Base-by-base conservation (phyloP, 1,284 basidiomycete genomes). In the Ustilago lituana region DNA sequence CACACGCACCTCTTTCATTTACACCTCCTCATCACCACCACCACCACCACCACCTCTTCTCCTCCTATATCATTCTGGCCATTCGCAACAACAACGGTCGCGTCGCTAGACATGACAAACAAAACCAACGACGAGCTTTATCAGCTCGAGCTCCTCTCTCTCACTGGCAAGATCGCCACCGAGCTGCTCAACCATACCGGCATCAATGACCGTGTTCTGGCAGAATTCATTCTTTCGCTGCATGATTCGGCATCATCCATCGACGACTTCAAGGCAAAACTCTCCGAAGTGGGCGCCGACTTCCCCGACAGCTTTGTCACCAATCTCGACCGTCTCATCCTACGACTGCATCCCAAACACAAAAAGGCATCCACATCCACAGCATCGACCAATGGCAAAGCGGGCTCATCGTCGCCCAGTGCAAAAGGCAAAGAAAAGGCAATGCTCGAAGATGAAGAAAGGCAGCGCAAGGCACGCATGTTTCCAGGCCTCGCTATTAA, bases 271-370 rank as follows among this genome's bases (percentile, higher is more conserved):
- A 92, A 93, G 83, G 78, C 84, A 43, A 91, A 92, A 82, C 87
- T 98, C 49, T 86, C 87, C 59, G 89, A 90, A 68, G 86, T 89
- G 54, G 93, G 91, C 35, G 92, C 93, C 31, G 89, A 89, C 66
- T 95, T 98, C 80, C 90, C 93, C 2, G 90, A 92, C 62, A 91
- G 90, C 37, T 92, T 98, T 80, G 85, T 96, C 63, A 89, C 93
- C 80, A 95, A 91, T 78, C 88, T 98, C 44, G 95, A 98, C 84
- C 90, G 96, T 26, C 87, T 98, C 61, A 93, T 99, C 74, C 87
- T 95, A 48, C 91, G 88, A 62, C 88, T 98, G 86, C 96, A 99
- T 79, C 96, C 95, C 0, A 97, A 94, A 78, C 91, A 98, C 85
- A 79, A 73, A 53, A 73, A 73, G 46, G 44, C 58, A 1, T 59